Conservation (phyloP, 2,329 filamentous ascomycete genomes). For the Trichoderma semiorbis region DNA sequence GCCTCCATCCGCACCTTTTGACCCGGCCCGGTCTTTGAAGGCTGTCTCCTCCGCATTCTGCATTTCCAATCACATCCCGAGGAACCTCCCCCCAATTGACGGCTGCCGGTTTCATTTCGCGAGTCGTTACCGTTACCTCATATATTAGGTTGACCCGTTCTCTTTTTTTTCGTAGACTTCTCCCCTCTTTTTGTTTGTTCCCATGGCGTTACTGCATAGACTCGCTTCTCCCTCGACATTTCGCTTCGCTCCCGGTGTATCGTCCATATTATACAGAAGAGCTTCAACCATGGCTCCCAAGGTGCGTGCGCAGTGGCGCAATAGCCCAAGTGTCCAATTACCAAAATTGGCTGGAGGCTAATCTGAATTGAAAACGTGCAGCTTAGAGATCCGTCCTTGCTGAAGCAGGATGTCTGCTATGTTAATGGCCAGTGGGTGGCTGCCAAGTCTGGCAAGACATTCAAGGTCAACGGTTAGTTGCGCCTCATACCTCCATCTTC, state of each 20-base stretch:
- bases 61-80: conserved; percentile 14
- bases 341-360: neutral
- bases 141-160: neutral
- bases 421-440: conserved; percentile 91
- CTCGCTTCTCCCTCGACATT: conserved; percentile 29
- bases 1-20: conserved; percentile 7
- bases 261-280: conserved; percentile 32
- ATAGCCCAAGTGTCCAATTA: neutral
- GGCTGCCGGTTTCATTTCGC: neutral
- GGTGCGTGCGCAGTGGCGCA: conserved; percentile 27
- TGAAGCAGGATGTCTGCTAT: conserved; percentile 79
- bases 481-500: too few species aligned
- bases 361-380: conserved; percentile 30
- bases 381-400: conserved; percentile 75
- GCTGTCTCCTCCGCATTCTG: conserved; percentile 10
- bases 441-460: conserved; percentile 84
- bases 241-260: conserved; percentile 31
- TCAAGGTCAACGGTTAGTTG: conserved; percentile 69
- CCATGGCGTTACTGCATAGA: conserved; percentile 33
- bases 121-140: neutral
- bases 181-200: neutral
- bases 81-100: neutral
- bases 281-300: conserved; percentile 49
- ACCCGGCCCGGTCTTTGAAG: conserved; percentile 3
- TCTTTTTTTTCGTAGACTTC: neutral